Evolutionary conservation across 1,284 basidiomycete genomes (phyloP), one percentile per base, ranked within the genome.

Genomic region (Thelephora terrestris): DNA sequence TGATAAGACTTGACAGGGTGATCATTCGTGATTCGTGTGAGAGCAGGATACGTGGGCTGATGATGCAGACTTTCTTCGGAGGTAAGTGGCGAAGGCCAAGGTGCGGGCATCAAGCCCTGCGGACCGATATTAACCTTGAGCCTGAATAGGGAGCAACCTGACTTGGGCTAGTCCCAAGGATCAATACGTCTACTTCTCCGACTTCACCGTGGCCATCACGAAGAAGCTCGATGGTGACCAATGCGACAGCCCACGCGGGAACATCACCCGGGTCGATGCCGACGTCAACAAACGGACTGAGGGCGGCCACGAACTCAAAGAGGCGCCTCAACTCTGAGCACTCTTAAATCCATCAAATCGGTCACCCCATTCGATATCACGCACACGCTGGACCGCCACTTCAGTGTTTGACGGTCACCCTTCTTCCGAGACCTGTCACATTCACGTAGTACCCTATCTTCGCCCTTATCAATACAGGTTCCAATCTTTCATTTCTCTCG

Each of bases 111-210:
- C 43, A 14, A 44, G 42, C 39, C 27, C 37, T 53, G 34, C 37
- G 40, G 10, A 14, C 7, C 9, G 9, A 32, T 32, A 32, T 10
- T 32, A 12, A 32, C 29, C 29, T 32, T 32, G 25, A 43, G 43
- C 46, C 47, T 49, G 45, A 18, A 20, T 49, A 76, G 78, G 81
- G 32, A 71, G 70, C 40, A 78, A 84, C 54, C 49, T 62, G 5
- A 71, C 67, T 45, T 86, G 78, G 77, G 78, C 77, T 27, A 75
- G 79, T 1, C 73, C 77, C 16, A 61, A 63, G 7, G 73, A 72
- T 1, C 74, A 76, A 3, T 71, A 80, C 56, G 76, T 78, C 1
- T 85, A 79, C 59, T 85, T 74, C 66, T 75, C 80, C 49, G 80
- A 84, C 58, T 69, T 85, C 50, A 65, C 55, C 5, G 46, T 57